These are phyloP conservation scores for Haplographium delicatum DNA, from an alignment of 495 filamentous ascomycete species.

Conservation along the genomic window DNA sequence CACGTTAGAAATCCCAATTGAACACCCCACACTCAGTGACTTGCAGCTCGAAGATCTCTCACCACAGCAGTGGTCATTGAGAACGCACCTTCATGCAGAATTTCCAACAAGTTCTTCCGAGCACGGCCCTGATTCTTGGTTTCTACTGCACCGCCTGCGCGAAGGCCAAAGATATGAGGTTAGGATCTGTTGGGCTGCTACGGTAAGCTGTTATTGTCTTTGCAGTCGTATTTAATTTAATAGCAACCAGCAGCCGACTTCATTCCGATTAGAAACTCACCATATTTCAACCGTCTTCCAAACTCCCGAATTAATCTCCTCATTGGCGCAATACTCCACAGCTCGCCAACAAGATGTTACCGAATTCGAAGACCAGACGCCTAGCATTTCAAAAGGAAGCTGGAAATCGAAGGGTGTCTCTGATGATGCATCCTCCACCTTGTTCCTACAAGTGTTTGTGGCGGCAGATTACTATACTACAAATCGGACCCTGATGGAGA, in stretches of 20 bases:
- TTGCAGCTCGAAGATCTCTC: conserved; percentile 61
- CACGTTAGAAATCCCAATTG: conserved; percentile 43
- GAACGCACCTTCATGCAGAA: conserved; percentile 55
- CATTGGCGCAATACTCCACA: conserved; percentile 58
- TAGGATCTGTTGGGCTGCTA: conserved; percentile 89
- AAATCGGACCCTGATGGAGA: conserved; percentile 67
- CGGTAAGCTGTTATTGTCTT: conserved; percentile 50
- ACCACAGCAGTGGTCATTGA: conserved; percentile 47
- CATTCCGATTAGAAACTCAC: conserved; percentile 64
- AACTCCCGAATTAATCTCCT: conserved; percentile 54
- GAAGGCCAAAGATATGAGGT: conserved; percentile 82
- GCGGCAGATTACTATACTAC: conserved; percentile 79
- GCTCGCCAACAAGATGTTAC: conserved; percentile 27
- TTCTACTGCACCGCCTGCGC: conserved; percentile 69
- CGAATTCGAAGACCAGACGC: conserved; percentile 17
- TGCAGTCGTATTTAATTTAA: neutral
- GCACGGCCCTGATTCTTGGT: conserved; percentile 70
- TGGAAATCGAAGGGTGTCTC: conserved; percentile 13
- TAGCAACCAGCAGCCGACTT: conserved; percentile 71
- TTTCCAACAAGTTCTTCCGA: conserved; percentile 54
- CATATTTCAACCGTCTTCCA: conserved; percentile 52
- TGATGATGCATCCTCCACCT: conserved; percentile 44
- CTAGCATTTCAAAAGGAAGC: conserved; percentile 23
- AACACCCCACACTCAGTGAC: conserved; percentile 55
- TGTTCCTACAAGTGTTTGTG: conserved; percentile 74